phyloP scores from a whole-genome alignment of 2,329 filamentous ascomycete genomes.

The Diaporthe sp. region DNA sequence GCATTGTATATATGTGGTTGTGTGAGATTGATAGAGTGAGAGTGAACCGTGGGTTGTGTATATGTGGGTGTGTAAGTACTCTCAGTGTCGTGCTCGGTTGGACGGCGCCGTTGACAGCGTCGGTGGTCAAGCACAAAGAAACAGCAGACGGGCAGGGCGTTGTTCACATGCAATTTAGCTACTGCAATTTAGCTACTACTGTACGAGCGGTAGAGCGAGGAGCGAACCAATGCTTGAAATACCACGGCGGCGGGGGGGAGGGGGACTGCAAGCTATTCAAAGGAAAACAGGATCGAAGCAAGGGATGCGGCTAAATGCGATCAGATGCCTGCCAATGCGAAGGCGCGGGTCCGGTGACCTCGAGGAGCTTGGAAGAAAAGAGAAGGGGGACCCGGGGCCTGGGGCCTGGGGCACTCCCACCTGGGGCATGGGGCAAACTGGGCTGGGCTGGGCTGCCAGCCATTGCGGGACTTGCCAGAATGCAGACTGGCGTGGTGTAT shows the following conservation, averaged over 20 bases:
- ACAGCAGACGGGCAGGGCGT: neutral
- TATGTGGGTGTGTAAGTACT: neutral
- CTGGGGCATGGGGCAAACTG: neutral
- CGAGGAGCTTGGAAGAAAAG: neutral
- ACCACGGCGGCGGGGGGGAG: neutral
- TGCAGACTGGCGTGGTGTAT: neutral
- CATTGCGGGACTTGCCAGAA: slow-evolving; percentile 9
- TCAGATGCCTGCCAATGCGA: slow-evolving; percentile 22
- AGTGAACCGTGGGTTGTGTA: neutral
- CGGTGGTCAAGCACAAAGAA: slow-evolving; percentile 14
- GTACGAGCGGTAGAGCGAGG: neutral
- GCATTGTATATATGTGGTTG: neutral
- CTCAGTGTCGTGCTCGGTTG: slow-evolving; percentile 7
- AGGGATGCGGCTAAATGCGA: slow-evolving; percentile 27
- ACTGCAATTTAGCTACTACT: neutral
- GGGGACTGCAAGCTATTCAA: slow-evolving; percentile 17
- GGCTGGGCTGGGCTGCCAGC: neutral
- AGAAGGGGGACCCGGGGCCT: neutral
- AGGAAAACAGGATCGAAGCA: slow-evolving; percentile 25
- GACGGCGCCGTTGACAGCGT: neutral
- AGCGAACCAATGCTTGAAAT: slow-evolving; percentile 7
- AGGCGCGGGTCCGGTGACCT: slow-evolving; percentile 24
- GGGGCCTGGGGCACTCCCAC: neutral
- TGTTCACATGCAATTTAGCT: slow-evolving; percentile 6
- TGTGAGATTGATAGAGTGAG: neutral